A percentile compares a stretch with the other conserved stretches of the same genome.
Evolutionary conservation across 176 grass and related monocot species (phyloP).

Genomic region (Bromus sterilis): DNA sequence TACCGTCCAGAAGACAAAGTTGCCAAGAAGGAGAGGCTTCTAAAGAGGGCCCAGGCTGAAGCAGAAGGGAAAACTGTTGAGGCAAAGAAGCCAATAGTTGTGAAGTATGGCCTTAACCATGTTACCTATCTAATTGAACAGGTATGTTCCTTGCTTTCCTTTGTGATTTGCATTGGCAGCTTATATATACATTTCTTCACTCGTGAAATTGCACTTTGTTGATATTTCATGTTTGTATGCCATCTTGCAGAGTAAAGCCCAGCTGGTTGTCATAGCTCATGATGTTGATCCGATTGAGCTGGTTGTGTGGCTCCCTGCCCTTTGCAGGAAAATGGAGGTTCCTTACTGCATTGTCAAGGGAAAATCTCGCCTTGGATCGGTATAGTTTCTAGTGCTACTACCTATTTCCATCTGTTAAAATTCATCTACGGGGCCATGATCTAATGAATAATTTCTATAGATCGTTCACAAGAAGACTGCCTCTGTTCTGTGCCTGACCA

Average conservation of each 20-base stretch:
- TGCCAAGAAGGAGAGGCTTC: slow-evolving; percentile 61
- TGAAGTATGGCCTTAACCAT: slow-evolving; percentile 69
- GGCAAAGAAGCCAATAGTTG: slow-evolving; percentile 57
- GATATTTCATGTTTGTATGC: not conserved
- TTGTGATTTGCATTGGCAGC: not conserved
- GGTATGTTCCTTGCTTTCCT: not conserved
- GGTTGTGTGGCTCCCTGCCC: slow-evolving; percentile 58
- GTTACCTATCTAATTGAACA: slow-evolving; percentile 66
- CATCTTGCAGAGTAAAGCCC: slow-evolving; percentile 47
- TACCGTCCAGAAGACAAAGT: slow-evolving; percentile 50
- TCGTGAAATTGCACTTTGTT: not conserved
- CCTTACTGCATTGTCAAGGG: slow-evolving; percentile 68
- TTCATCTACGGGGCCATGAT: too few relatives aligned
- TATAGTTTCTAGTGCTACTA: not conserved
- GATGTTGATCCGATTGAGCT: slow-evolving; percentile 67
- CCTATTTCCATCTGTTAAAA: not conserved
- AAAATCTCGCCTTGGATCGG: slow-evolving; percentile 58
- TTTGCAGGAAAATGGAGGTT: slow-evolving; percentile 67
- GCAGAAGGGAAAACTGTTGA: slow-evolving; percentile 53
- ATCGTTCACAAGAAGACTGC: slow-evolving; percentile 51
- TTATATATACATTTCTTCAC: not conserved
- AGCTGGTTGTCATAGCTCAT: slow-evolving; percentile 56
- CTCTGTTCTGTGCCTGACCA: slow-evolving; percentile 42
- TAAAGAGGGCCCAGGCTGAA: slow-evolving; percentile 53
- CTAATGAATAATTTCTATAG: slow-evolving; percentile 20